Conservation (phyloP, 176 grass and related monocot genomes). For the Eragrostis nindensis region DNA sequence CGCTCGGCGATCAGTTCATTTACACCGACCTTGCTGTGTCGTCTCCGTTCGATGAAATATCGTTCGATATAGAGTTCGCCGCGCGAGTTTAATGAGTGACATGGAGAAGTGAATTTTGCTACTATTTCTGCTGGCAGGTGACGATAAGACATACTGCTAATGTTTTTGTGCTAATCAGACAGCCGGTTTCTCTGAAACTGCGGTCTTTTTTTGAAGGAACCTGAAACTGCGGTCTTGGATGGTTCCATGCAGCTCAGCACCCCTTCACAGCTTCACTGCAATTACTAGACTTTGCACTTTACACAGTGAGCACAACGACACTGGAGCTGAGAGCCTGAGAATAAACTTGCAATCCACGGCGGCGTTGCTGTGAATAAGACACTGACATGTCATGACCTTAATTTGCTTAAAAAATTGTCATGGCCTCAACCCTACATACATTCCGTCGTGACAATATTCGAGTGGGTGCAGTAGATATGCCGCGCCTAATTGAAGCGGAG, state of each 20-base stretch:
- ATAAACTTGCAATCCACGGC: neutral
- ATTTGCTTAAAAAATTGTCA: too few relatives aligned
- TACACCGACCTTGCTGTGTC: neutral
- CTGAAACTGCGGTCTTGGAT: too few relatives aligned
- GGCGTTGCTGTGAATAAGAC: neutral
- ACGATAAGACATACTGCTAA: too few relatives aligned
- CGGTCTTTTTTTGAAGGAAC: too few relatives aligned
- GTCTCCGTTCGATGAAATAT: neutral
- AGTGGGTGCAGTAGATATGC: neutral
- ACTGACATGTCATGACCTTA: neutral
- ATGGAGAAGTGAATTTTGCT: neutral
- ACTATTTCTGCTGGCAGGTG: neutral
- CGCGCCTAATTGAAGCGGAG: neutral
- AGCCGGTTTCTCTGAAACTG: neutral
- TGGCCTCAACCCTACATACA: neutral
- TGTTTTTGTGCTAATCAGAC: neutral
- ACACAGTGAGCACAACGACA: neutral
- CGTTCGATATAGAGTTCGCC: neutral
- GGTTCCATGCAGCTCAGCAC: too few relatives aligned
- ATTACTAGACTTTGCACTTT: neutral
- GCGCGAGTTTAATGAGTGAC: neutral
- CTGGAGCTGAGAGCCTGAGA: neutral
- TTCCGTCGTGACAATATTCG: too few relatives aligned
- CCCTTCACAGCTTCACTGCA: too few relatives aligned
- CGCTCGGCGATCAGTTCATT: neutral